These are phyloP conservation scores for Sporothrix inflata DNA, from an alignment of 2,329 filamentous ascomycete genomes.

Conservation along the genomic window DNA sequence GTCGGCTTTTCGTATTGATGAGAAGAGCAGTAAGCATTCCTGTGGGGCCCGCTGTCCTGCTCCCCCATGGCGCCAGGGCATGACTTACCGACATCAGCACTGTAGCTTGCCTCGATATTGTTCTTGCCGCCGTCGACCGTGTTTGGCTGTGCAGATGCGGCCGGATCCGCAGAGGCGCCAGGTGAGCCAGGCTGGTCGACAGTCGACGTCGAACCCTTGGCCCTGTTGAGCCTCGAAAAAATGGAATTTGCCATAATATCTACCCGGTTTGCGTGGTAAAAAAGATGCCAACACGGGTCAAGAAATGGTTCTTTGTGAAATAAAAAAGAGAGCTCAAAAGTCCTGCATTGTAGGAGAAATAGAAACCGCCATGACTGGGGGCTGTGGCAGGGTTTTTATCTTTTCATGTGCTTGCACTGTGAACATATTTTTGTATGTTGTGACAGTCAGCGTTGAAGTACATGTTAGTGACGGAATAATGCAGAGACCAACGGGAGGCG, in stretches of 20 bases:
- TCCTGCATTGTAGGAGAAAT: background rate
- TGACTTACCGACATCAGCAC: conserved; percentile 5
- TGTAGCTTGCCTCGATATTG: background rate
- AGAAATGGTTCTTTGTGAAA: background rate
- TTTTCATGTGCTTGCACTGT: background rate
- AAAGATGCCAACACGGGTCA: background rate
- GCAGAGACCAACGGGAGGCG: background rate
- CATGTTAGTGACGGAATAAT: background rate
- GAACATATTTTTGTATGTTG: background rate
- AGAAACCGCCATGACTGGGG: background rate
- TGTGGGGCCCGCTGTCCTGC: background rate
- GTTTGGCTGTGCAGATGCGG: background rate
- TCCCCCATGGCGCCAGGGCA: background rate
- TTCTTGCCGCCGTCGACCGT: background rate
- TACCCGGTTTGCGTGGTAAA: background rate
- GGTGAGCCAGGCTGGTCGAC: background rate
- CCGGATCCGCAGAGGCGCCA: background rate
- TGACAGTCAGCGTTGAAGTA: background rate
- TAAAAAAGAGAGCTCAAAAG: background rate
- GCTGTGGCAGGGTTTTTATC: background rate
- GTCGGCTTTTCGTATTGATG: background rate
- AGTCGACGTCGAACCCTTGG: background rate
- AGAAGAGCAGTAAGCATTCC: background rate
- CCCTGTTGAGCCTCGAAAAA: background rate
- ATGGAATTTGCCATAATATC: background rate